Evolutionary conservation across 78 protist genomes (phyloP).

Genomic region (Protostelium mycophagum): DNA sequence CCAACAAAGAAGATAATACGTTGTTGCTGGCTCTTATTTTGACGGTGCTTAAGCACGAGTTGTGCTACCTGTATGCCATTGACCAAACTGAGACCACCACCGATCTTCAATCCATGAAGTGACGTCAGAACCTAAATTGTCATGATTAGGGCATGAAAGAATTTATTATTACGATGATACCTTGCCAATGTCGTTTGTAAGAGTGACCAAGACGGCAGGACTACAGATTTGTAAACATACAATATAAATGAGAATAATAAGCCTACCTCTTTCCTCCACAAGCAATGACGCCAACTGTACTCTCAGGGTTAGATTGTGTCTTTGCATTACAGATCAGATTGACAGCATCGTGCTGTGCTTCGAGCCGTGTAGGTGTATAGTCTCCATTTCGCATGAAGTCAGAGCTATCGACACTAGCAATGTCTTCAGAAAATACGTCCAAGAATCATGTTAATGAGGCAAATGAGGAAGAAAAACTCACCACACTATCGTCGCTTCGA

Average conservation of each 20-base stretch:
- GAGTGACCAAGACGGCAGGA: constrained; percentile 67
- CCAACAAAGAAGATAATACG: constrained; percentile 91
- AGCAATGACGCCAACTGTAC: constrained; percentile 62
- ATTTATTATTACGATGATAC: constrained; percentile 10
- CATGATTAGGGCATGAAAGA: background rate
- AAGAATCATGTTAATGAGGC: background rate
- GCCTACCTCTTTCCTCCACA: constrained; percentile 52
- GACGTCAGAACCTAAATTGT: background rate
- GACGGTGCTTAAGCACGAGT: constrained; percentile 88
- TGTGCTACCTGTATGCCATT: background rate
- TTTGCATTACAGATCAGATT: constrained; percentile 58
- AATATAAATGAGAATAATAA: background rate
- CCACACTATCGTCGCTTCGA: constrained; percentile 64
- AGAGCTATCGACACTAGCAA: constrained; percentile 71
- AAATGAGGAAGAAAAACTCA: background rate
- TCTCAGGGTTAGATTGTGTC: constrained; percentile 75
- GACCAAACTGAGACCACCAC: background rate
- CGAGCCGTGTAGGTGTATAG: constrained; percentile 74
- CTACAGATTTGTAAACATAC: constrained; percentile 9
- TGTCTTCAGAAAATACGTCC: background rate
- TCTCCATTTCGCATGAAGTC: constrained; percentile 91
- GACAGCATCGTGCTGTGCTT: constrained; percentile 81
- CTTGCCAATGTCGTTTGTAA: constrained; percentile 61
- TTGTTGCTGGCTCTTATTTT: constrained; percentile 82
- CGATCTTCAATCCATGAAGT: background rate